Evolutionary conservation across 2,329 filamentous ascomycete species (phyloP).

Genomic region (Camillea tinctor): DNA sequence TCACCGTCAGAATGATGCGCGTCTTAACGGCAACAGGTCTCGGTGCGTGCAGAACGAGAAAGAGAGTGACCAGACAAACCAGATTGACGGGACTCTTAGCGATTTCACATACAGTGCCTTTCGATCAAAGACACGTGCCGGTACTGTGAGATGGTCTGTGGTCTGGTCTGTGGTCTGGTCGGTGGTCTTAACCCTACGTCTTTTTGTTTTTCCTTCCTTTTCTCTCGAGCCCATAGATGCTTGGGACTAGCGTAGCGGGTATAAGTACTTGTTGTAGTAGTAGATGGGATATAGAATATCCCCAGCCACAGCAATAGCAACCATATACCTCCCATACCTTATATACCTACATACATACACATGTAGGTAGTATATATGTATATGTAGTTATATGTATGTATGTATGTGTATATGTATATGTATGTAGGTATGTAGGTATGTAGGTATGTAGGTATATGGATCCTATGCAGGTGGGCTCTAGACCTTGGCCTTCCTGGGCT

Average conservation of each 20-base stretch:
- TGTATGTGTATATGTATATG: constrained; percentile 8
- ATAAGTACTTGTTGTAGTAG: too few relatives aligned
- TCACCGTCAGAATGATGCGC: constrained; percentile 26
- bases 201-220: not conserved
- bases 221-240: not conserved
- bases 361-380: not conserved
- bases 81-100: constrained; percentile 4
- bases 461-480: not conserved
- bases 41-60: not conserved
- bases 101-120: constrained; percentile 18
- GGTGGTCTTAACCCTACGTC: not conserved
- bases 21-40: constrained; percentile 5
- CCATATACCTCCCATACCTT: not conserved
- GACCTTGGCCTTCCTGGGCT: not conserved
- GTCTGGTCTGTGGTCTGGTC: constrained; percentile 14
- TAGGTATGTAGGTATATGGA: too few relatives aligned
- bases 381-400: constrained; percentile 12
- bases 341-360: not conserved
- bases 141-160: constrained; percentile 15
- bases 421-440: constrained; percentile 13
- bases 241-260: not conserved
- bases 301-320: not conserved
- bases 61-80: too few relatives aligned
- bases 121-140: constrained; percentile 7
- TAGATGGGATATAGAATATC: not conserved